phyloP scores from a whole-genome alignment of 2,329 filamentous ascomycete species.

The Teratosphaeria pseudoeucalypti region DNA sequence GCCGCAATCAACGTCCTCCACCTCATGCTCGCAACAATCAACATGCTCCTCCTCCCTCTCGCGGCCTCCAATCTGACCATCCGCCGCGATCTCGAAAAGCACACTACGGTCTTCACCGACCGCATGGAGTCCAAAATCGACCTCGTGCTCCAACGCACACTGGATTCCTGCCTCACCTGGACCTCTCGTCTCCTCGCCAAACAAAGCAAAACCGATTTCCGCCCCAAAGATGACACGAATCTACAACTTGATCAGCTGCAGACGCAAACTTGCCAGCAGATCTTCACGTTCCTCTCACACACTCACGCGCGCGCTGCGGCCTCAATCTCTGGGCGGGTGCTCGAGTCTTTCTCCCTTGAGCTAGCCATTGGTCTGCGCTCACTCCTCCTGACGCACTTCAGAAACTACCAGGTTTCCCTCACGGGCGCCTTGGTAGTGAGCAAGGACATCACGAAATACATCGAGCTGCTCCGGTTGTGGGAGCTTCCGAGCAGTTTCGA shows the following conservation, averaged over 20 bases:
- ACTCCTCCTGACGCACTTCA: slow-evolving; percentile 83
- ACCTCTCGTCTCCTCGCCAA: slow-evolving; percentile 58
- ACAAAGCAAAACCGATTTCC: slow-evolving; percentile 83
- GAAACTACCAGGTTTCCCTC: slow-evolving; percentile 85
- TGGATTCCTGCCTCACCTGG: slow-evolving; percentile 68
- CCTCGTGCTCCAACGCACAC: slow-evolving; percentile 55
- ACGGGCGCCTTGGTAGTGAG: slow-evolving; percentile 90
- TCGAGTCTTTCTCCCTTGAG: slow-evolving; percentile 72
- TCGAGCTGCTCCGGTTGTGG: slow-evolving; percentile 76
- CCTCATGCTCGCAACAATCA: slow-evolving; percentile 85
- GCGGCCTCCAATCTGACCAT: slow-evolving; percentile 85
- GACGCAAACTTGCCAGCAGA: slow-evolving; percentile 71
- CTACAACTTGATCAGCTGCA: slow-evolving; percentile 62
- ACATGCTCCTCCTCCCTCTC: slow-evolving; percentile 79
- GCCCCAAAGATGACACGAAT: slow-evolving; percentile 68
- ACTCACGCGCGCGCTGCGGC: slow-evolving; percentile 53
- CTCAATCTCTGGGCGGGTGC: slow-evolving; percentile 73
- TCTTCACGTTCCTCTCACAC: slow-evolving; percentile 65
- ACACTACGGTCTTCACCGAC: slow-evolving; percentile 60
- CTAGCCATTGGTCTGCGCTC: slow-evolving; percentile 67
- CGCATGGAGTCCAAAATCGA: slow-evolving; percentile 79
- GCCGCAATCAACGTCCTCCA: slow-evolving; percentile 81
- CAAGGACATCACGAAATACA: slow-evolving; percentile 92
- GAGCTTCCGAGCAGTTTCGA: slow-evolving; percentile 49
- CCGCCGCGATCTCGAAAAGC: slow-evolving; percentile 77